Conservation (phyloP, 129 eudicot species). For the Lactuca saligna region DNA sequence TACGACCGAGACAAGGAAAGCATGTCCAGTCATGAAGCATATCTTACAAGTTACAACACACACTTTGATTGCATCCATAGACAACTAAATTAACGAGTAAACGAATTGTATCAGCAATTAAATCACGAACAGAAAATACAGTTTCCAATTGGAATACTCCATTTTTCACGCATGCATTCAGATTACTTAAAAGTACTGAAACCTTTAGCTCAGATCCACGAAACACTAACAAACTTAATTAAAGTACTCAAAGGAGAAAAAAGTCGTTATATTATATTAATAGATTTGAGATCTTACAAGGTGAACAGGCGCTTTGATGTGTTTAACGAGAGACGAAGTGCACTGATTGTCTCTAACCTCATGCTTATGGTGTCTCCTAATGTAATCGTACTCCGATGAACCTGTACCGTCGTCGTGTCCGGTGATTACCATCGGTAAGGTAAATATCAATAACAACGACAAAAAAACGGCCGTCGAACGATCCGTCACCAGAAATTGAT, state of each 20-base stretch:
- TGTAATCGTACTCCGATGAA: conserved; percentile 48
- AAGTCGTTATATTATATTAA: neutral
- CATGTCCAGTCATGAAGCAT: neutral
- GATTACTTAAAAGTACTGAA: neutral
- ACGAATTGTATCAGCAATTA: neutral
- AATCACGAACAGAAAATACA: neutral
- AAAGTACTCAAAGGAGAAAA: neutral
- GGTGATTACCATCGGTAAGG: conserved; percentile 33
- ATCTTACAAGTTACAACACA: conserved; percentile 9
- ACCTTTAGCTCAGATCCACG: conserved; percentile 19
- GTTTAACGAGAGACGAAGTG: conserved; percentile 68
- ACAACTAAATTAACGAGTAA: conserved; percentile 20
- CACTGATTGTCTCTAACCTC: conserved; percentile 80
- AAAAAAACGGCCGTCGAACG: conserved; percentile 11
- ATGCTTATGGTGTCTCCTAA: conserved; percentile 70
- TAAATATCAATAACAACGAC: neutral
- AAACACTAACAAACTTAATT: neutral
- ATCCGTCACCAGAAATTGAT: conserved; percentile 21
- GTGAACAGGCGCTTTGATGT: conserved; percentile 83
- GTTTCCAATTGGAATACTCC: conserved; percentile 6
- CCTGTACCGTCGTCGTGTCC: conserved; percentile 29
- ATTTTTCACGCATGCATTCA: conserved; percentile 18
- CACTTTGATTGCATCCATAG: neutral
- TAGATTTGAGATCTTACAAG: conserved; percentile 42
- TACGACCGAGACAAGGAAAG: conserved; percentile 4